Conservation (phyloP, 2,329 filamentous ascomycete species). For the Phialemonium atrogriseum region DNA sequence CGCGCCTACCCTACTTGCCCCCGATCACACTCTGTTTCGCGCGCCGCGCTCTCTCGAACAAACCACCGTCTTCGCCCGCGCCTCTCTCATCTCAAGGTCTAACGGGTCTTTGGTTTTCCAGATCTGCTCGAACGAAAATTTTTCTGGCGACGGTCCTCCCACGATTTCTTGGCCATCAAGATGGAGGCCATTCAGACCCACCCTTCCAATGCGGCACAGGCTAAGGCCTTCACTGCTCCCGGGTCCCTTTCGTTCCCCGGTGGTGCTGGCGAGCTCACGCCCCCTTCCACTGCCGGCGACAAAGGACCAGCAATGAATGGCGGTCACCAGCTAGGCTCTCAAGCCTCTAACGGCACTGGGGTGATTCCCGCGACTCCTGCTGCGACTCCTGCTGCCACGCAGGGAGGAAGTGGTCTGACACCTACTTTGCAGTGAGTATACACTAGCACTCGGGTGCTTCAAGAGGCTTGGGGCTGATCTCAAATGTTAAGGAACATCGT, state of each 20-base stretch:
- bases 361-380: constrained; percentile 85
- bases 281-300: constrained; percentile 57
- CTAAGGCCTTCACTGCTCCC: constrained; percentile 89
- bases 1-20: too few species aligned
- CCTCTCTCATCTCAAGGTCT: too few species aligned
- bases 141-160: too few species aligned
- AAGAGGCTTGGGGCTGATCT: constrained; percentile 45
- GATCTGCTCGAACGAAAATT: constrained; percentile 17
- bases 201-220: constrained; percentile 83
- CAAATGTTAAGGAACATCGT: constrained; percentile 80
- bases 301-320: constrained; percentile 37
- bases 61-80: too few species aligned
- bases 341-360: constrained; percentile 61
- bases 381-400: constrained; percentile 77
- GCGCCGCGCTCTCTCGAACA: too few species aligned
- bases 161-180: constrained; percentile 26
- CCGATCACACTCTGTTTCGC: too few species aligned
- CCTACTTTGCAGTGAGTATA: constrained; percentile 94
- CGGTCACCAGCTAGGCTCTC: constrained; percentile 46
- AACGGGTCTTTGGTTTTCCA: too few species aligned
- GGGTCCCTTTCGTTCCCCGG: constrained; percentile 89
- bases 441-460: constrained; percentile 24
- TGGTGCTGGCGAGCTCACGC: constrained; percentile 73
- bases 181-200: constrained; percentile 93
- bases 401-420: constrained; percentile 81